Evolutionary conservation across 2,329 filamentous ascomycete genomes (phyloP), one percentile per base, ranked within the genome.

Genomic region (Colletotrichum tanaceti): DNA sequence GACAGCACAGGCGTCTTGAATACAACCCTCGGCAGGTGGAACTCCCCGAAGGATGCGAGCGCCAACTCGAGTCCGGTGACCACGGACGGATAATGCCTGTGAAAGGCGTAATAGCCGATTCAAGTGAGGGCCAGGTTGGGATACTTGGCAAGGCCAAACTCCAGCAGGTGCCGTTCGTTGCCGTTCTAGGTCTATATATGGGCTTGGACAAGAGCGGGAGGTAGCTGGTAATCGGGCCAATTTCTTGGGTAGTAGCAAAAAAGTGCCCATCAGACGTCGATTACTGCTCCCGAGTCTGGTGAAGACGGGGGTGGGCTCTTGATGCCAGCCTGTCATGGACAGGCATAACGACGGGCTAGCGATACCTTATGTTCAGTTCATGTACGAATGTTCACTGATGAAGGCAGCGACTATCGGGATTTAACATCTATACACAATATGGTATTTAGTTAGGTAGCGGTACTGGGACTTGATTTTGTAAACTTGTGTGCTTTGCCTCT

Each of bases 11-110:
- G 62, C 55, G 62, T 54, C 62, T 66, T 59, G 63, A 65, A 57
- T 64, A 72, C 65, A 52, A 47, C 63, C 72, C 71, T 71, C 67
- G 70, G 70, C 70, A 61, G 65, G 65, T 73, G 71, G 71, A 74
- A 74, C 41, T 70, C 70, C 70, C 70, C 70, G 70, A 62, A 66
- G 67, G 70, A 69, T 43, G 57, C 39, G 69, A 50, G 59, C 50
- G 62, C 49, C 62, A 55, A 57, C 55, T 53, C 66, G 66, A 66
- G 62, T 61, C 66, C 44, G 43, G 32, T 58, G n/a, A 54, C 32
- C 28, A 54, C 43, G 50, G 54, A 68, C 43, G 55, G 49, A 68
- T 35, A 24, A 70, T 52, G 68, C 47, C 68, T 58, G 65, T 46
- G 24, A 49, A 58, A 65, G 65, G 68, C 57, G 65, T 70, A 69